These are phyloP conservation scores for Botrytis porri DNA, from an alignment of 2,329 filamentous ascomycete species.

Conservation along the genomic window DNA sequence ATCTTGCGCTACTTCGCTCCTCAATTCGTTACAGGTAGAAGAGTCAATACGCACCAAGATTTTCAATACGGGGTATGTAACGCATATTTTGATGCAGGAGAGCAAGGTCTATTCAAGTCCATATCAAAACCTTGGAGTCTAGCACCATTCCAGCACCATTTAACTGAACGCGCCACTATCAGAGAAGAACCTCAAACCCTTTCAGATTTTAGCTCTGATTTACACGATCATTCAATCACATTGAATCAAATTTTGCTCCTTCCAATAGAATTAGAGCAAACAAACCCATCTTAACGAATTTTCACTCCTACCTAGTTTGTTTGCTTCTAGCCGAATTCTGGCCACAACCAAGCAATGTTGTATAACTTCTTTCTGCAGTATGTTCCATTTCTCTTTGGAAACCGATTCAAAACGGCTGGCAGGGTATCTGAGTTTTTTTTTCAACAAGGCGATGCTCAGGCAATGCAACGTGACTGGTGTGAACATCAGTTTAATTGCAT, in stretches of 20 bases:
- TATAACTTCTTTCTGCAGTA: constrained; percentile 14
- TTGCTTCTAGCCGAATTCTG: constrained; percentile 4
- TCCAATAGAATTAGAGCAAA: neutral
- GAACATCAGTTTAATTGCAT: neutral
- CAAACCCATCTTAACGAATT: neutral
- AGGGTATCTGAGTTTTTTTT: neutral
- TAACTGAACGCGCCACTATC: neutral
- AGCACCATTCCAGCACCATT: neutral
- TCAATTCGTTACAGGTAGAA: constrained; percentile 14
- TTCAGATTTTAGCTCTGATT: constrained; percentile 4
- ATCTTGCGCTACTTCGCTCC: neutral
- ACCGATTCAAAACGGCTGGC: neutral
- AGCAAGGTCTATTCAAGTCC: constrained; percentile 9
- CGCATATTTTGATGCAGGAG: constrained; percentile 9
- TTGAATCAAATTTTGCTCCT: constrained; percentile 6
- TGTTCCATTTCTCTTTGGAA: neutral
- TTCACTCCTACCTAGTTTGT: constrained; percentile 3
- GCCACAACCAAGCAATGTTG: constrained; percentile 12
- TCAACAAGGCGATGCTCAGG: neutral
- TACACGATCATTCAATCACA: constrained; percentile 4
- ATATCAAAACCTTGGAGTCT: neutral
- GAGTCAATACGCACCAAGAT: neutral
- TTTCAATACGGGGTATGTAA: constrained; percentile 1
- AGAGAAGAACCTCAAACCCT: neutral
- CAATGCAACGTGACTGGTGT: constrained; percentile 2